A percentile compares a stretch with the other conserved stretches of the same genome.
Evolutionary conservation across 306 rosid genomes (phyloP).

Genomic region (Pyrus communis): DNA sequence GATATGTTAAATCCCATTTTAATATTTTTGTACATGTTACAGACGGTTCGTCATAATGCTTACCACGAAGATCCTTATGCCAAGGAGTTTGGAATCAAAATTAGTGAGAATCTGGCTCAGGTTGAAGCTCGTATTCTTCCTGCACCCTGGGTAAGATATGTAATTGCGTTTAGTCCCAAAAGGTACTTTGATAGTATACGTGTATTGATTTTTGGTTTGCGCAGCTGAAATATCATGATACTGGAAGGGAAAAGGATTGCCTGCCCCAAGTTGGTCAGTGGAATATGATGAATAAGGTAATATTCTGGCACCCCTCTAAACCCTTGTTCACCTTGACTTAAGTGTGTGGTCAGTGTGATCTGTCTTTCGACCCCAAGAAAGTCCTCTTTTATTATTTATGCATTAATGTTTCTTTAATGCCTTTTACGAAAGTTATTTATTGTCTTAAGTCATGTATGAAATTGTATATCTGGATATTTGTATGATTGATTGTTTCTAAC

Average conservation of each 20-base stretch:
- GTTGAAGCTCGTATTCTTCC: slow-evolving; percentile 99
- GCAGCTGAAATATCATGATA: slow-evolving; percentile 90
- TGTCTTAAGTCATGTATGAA: neutral
- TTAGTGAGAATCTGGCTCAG: slow-evolving; percentile 82
- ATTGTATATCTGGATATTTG: no score
- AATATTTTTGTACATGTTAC: neutral
- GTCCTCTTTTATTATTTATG: neutral
- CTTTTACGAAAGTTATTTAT: neutral
- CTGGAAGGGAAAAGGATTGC: slow-evolving; percentile 92
- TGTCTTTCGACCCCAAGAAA: neutral
- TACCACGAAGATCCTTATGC: slow-evolving; percentile 83
- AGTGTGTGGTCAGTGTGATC: neutral
- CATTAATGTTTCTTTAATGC: neutral
- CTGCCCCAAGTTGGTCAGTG: slow-evolving; percentile 97
- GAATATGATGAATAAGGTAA: slow-evolving; percentile 98
- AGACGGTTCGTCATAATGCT: slow-evolving; percentile 89
- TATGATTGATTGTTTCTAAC: neutral
- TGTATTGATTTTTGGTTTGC: neutral
- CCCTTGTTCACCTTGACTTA: neutral
- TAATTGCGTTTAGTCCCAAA: neutral
- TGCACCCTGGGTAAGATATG: slow-evolving; percentile 66
- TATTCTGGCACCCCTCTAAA: neutral
- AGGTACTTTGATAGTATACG: neutral
- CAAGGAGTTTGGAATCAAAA: slow-evolving; percentile 79
- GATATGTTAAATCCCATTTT: neutral